phyloP scores from a whole-genome alignment of 192 early-diverging fungal species.

The Entomortierella lignicola region DNA sequence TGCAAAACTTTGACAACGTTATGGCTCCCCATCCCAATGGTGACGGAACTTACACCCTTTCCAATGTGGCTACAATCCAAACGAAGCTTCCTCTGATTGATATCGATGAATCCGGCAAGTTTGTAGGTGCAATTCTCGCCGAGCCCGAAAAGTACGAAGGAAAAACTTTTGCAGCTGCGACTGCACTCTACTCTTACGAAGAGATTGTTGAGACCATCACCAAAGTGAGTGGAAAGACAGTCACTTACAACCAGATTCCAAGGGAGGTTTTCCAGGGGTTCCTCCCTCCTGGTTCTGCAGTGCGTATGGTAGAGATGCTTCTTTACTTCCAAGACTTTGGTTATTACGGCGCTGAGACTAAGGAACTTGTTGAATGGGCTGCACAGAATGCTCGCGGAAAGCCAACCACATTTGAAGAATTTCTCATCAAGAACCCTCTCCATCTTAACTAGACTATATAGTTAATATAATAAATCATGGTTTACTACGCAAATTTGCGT shows the following conservation, averaged over 20 bases:
- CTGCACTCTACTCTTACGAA: neutral
- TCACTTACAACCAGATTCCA: constrained; percentile 22
- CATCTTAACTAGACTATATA: constrained; percentile 1
- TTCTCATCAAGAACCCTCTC: constrained; percentile 20
- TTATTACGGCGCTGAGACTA: constrained; percentile 14
- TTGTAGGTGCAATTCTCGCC: constrained; percentile 22
- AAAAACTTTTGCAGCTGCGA: constrained; percentile 15
- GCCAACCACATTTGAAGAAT: constrained; percentile 11
- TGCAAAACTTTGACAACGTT: constrained; percentile 6
- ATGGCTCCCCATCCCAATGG: constrained; percentile 8
- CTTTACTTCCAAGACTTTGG: too few species aligned
- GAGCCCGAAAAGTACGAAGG: constrained; percentile 28
- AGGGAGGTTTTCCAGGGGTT: constrained; percentile 2
- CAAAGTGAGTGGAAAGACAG: constrained; percentile 12
- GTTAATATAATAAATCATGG: too few species aligned
- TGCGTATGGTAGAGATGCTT: too few species aligned
- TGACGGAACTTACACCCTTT: constrained; percentile 13
- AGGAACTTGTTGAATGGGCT: constrained; percentile 8
- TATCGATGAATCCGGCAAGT: constrained; percentile 6
- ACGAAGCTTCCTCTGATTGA: constrained; percentile 1
- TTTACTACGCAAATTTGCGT: too few species aligned
- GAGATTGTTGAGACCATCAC: constrained; percentile 13
- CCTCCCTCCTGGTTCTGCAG: constrained; percentile 2
- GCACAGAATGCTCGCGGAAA: constrained; percentile 10
- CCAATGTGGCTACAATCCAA: neutral